Conservation (phyloP, 2,329 filamentous ascomycete species). For the Fusarium armeniacum region DNA sequence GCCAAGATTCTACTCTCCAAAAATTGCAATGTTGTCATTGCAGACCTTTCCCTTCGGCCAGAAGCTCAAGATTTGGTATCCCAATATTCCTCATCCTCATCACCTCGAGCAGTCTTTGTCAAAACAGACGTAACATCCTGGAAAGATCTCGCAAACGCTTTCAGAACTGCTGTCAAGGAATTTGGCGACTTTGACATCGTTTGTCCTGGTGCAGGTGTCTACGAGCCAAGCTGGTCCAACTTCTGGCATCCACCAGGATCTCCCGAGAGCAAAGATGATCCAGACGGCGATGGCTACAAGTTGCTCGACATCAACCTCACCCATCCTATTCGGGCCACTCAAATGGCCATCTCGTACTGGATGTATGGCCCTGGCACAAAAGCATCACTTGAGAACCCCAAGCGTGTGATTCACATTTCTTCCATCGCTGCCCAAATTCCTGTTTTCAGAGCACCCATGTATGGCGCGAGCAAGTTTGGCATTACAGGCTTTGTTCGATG, state of each 20-base stretch:
- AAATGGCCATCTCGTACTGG: conserved; percentile 59
- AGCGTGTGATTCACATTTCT: conserved; percentile 57
- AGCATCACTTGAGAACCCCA: conserved; percentile 50
- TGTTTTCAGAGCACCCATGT: conserved; percentile 55
- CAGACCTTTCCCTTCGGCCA: conserved; percentile 59
- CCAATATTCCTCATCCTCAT: conserved; percentile 34
- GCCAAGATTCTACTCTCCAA: conserved; percentile 58
- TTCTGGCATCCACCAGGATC: conserved; percentile 61
- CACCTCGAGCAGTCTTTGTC: conserved; percentile 58
- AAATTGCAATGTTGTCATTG: conserved; percentile 62
- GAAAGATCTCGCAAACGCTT: conserved; percentile 55
- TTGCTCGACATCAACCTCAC: conserved; percentile 59
- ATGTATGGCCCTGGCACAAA: conserved; percentile 45
- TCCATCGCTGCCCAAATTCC: conserved; percentile 56
- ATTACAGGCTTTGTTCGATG: conserved; percentile 59
- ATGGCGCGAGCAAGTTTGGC: conserved; percentile 57
- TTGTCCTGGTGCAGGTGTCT: conserved; percentile 63
- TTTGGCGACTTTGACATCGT: conserved; percentile 60
- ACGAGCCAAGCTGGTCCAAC: conserved; percentile 60
- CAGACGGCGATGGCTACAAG: conserved; percentile 52
- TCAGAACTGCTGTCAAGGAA: conserved; percentile 52
- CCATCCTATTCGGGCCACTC: conserved; percentile 59
- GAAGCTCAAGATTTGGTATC: conserved; percentile 57
- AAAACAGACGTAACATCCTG: conserved; percentile 62
- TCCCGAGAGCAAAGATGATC: conserved; percentile 50